Percentiles rank a stretch among this genome's conserved stretches.
Conservation (phyloP, 495 filamentous ascomycete genomes). For the Chaetomium tenue region DNA sequence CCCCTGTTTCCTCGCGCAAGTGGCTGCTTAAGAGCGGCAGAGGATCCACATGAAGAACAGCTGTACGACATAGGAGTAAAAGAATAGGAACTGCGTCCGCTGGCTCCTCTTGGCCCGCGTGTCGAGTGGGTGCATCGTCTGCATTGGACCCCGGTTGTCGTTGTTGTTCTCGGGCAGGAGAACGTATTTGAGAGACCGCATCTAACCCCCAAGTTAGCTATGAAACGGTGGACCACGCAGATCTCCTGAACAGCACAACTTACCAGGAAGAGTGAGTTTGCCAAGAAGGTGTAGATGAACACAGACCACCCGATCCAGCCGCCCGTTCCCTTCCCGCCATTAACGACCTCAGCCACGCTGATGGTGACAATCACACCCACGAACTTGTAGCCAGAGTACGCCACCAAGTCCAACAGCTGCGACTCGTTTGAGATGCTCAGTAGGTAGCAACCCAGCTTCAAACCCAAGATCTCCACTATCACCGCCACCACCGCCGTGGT, state of each 20-base stretch:
- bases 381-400: constrained; percentile 98
- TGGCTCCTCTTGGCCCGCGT: constrained; percentile 78
- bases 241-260: constrained; percentile 27
- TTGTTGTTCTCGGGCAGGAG: constrained; percentile 79
- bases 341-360: constrained; percentile 70
- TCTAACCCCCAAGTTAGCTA: constrained; percentile 51
- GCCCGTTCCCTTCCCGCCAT: constrained; percentile 72
- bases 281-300: constrained; percentile 85
- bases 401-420: constrained; percentile 87
- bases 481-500: constrained; percentile 79
- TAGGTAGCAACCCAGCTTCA: constrained; percentile 92
- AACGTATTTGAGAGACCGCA: constrained; percentile 93
- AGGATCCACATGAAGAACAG: constrained; percentile 94
- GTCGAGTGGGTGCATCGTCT: constrained; percentile 63
- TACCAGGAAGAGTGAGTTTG: constrained; percentile 96
- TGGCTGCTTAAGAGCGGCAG: constrained; percentile 42
- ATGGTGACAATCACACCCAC: constrained; percentile 91
- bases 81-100: constrained; percentile 90
- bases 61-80: constrained; percentile 92
- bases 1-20: background rate
- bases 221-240: background rate
- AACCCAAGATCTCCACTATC: constrained; percentile 76
- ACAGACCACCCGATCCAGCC: constrained; percentile 85
- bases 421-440: constrained; percentile 82
- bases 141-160: constrained; percentile 65